Percentiles rank a stretch among this genome's conserved stretches.
Conservation (phyloP, 1,139 yeast species). For the Lodderomyces jiufengensis region DNA sequence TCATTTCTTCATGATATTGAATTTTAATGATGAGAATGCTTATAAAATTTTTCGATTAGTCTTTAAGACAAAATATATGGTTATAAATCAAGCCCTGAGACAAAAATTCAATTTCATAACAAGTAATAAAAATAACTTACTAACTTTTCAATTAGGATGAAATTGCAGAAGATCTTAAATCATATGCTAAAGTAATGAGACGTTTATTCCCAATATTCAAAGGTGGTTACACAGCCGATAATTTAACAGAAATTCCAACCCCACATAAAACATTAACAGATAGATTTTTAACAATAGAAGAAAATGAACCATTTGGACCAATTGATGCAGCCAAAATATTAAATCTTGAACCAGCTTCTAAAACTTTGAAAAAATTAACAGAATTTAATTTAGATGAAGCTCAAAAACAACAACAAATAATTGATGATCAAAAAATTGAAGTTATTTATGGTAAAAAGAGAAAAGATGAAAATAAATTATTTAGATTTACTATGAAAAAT, state of each 20-base stretch:
- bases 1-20: constrained; percentile 3
- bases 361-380: constrained; percentile 64
- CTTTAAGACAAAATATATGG: constrained; percentile 69
- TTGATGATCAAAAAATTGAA: constrained; percentile 19
- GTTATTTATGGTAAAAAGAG: constrained; percentile 49
- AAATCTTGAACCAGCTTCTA: constrained; percentile 80
- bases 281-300: constrained; percentile 85
- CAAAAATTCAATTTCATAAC: no score
- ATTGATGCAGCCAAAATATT: constrained; percentile 89
- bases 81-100: constrained; percentile 33
- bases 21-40: constrained; percentile 21
- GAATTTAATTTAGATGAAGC: constrained; percentile 44
- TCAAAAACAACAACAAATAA: constrained; percentile 20
- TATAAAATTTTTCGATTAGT: constrained; percentile 56
- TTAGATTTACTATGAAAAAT: constrained; percentile 71
- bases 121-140: constrained; percentile 7
- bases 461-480: constrained; percentile 59
- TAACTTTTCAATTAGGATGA: constrained; percentile 30
- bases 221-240: constrained; percentile 51
- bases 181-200: constrained; percentile 60
- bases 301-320: constrained; percentile 96
- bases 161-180: constrained; percentile 48
- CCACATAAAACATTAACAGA: constrained; percentile 82
- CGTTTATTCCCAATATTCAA: constrained; percentile 77
- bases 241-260: constrained; percentile 89